A percentile compares a stretch with the other conserved stretches of the same genome.
Evolutionary conservation across 257 asterid genomes (phyloP).

Genomic region (Rubia yunnanensis): DNA sequence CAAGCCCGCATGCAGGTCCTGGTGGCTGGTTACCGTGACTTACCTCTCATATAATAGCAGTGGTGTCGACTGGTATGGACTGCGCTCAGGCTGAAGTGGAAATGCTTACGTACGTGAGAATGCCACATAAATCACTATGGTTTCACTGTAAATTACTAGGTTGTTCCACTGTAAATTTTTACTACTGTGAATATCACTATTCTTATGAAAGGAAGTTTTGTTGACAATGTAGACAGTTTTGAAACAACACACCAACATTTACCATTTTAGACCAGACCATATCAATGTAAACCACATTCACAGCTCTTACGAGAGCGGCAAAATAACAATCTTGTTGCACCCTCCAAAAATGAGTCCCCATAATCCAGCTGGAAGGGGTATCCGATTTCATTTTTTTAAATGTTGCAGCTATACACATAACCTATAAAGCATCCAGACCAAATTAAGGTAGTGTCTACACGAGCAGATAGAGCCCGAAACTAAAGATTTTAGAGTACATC

Average conservation of each 20-base stretch:
- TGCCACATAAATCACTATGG: too few relatives aligned
- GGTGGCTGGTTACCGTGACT: too few relatives aligned
- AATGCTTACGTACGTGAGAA: too few relatives aligned
- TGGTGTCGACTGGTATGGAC: too few relatives aligned
- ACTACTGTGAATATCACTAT: too few relatives aligned
- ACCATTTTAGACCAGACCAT: background rate
- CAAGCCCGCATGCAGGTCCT: too few relatives aligned
- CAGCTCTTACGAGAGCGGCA: background rate
- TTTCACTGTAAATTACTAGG: too few relatives aligned
- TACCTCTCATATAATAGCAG: too few relatives aligned
- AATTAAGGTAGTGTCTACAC: background rate
- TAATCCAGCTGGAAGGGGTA: background rate
- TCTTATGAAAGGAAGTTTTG: too few relatives aligned
- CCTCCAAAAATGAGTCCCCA: background rate
- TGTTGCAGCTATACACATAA: background rate
- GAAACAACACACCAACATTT: background rate
- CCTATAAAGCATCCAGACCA: background rate
- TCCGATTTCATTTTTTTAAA: background rate
- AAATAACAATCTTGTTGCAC: background rate
- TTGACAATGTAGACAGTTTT: too few relatives aligned
- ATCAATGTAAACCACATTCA: background rate
- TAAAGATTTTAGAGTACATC: conserved; percentile 40
- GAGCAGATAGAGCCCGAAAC: background rate
- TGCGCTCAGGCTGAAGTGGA: too few relatives aligned
- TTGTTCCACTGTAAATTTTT: too few relatives aligned